These are phyloP conservation scores for Peronospora belbahrii DNA, from an alignment of 352 stramenopile species.

Conservation along the genomic window DNA sequence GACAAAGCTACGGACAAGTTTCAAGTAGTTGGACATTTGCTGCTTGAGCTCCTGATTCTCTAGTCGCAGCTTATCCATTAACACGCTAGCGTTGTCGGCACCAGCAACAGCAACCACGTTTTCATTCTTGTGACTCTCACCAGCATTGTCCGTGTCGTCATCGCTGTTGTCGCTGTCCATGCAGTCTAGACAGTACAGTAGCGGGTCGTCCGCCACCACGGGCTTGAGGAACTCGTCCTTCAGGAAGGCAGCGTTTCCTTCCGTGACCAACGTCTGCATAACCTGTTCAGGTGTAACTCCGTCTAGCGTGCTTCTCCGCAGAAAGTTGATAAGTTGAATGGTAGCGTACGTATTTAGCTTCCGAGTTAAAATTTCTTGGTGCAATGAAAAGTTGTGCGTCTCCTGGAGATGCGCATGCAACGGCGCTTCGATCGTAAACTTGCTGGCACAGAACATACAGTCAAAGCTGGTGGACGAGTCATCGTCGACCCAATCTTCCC, in stretches of 20 bases:
- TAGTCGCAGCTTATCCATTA: slow-evolving; percentile 38
- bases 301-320: slow-evolving; percentile 43
- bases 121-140: slow-evolving; percentile 34
- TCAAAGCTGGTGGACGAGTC: slow-evolving; percentile 34
- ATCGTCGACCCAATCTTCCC: slow-evolving; percentile 84
- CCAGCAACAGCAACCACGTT: not conserved
- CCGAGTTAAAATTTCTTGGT: slow-evolving; percentile 35
- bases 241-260: slow-evolving; percentile 45
- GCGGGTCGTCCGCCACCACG: slow-evolving; percentile 64
- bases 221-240: slow-evolving; percentile 72
- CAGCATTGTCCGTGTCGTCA: slow-evolving; percentile 26
- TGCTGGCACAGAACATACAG: slow-evolving; percentile 64
- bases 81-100: slow-evolving; percentile 10
- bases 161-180: slow-evolving; percentile 43
- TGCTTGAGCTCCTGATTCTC: slow-evolving; percentile 73
- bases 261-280: slow-evolving; percentile 33
- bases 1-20: slow-evolving; percentile 62
- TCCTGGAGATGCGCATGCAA: slow-evolving; percentile 54
- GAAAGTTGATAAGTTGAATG: slow-evolving; percentile 75
- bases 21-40: slow-evolving; percentile 66
- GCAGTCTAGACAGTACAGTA: slow-evolving; percentile 77
- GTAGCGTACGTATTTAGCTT: slow-evolving; percentile 72
- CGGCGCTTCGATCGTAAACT: slow-evolving; percentile 35
- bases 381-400: slow-evolving; percentile 57
- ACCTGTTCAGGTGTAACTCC: slow-evolving; percentile 31